A percentile compares a stretch with the other conserved stretches of the same genome.
Evolutionary conservation across 371 early-diverging fungal genomes (phyloP).

Genomic region (Syncephalastrum monosporum): DNA sequence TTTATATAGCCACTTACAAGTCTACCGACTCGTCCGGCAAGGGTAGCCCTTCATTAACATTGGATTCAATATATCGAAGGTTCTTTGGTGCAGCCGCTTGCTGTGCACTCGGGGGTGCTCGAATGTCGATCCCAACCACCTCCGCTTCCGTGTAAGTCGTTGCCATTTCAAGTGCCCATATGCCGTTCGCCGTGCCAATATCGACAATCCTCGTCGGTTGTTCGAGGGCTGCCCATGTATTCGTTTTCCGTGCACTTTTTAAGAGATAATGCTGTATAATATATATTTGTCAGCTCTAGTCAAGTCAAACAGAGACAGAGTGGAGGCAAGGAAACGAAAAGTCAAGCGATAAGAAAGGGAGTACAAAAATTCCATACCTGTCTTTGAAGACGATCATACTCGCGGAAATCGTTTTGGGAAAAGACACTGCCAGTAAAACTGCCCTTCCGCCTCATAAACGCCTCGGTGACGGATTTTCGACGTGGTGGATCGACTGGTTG

Average conservation of each 20-base stretch:
- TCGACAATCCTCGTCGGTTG: constrained; percentile 41
- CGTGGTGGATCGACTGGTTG: constrained; percentile 13
- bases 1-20: constrained; percentile 26
- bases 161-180: constrained; percentile 44
- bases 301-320: background rate
- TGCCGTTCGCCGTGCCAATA: constrained; percentile 53
- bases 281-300: no score
- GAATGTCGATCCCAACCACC: constrained; percentile 54
- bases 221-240: constrained; percentile 24
- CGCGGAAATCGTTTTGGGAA: constrained; percentile 32
- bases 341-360: background rate
- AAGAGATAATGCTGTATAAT: constrained; percentile 41
- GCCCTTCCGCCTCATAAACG: constrained; percentile 37
- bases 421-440: constrained; percentile 27
- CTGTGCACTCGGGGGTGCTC: constrained; percentile 27
- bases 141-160: constrained; percentile 37
- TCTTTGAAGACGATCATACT: constrained; percentile 20
- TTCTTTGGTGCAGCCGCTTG: constrained; percentile 39
- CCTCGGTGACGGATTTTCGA: constrained; percentile 46
- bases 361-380: constrained; percentile 10
- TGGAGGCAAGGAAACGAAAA: background rate
- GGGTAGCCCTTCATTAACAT: constrained; percentile 39
- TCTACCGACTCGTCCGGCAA: constrained; percentile 37
- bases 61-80: constrained; percentile 30
- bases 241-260: constrained; percentile 45